Conservation (phyloP, 345 rosid species). For the Citrus medica region DNA sequence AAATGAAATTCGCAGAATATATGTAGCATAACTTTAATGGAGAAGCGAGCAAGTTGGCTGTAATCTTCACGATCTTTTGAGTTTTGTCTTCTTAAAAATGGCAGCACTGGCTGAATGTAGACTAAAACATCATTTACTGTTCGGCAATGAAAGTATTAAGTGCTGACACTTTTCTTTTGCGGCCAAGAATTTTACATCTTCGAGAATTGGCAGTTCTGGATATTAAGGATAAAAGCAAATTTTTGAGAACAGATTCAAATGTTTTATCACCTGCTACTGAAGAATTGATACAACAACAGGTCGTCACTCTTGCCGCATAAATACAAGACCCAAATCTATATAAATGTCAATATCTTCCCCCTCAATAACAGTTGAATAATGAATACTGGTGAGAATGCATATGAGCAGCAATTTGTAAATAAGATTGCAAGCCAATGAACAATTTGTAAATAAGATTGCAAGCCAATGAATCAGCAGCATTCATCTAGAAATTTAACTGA, state of each 20-base stretch:
- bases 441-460: no score
- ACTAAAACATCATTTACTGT: not conserved
- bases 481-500: no score
- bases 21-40: constrained; percentile 4
- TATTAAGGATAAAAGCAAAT: not conserved
- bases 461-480: not conserved
- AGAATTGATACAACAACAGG: not conserved
- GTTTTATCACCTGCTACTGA: not conserved
- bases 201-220: no score
- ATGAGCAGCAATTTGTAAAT: no score
- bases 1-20: constrained; percentile 24
- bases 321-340: not conserved
- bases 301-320: not conserved
- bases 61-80: not conserved
- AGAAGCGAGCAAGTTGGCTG: not conserved
- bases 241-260: not conserved
- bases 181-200: no score
- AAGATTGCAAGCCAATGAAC: not conserved
- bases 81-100: not conserved
- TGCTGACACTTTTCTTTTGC: no score
- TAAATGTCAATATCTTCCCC: no score
- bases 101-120: not conserved
- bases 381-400: no score
- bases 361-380: no score
- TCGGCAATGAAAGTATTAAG: not conserved